These are phyloP conservation scores for Boletus rufocinnamomeus DNA, from an alignment of 768 basidiomycete species.

Conservation along the genomic window DNA sequence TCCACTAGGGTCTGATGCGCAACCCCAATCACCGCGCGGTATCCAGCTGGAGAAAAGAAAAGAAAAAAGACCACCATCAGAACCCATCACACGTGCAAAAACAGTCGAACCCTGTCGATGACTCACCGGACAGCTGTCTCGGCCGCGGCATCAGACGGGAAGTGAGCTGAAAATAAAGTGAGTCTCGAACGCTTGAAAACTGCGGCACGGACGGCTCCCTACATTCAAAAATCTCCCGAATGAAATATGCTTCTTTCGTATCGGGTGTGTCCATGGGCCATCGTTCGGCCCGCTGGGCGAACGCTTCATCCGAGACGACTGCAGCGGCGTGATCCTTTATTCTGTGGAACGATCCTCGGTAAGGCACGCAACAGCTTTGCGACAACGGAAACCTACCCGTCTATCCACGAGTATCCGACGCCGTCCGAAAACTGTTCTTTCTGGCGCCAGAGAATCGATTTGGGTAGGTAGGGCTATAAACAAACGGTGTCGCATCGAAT, in stretches of 20 bases:
- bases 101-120: slow-evolving; percentile 4
- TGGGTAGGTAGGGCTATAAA: slow-evolving; percentile 83
- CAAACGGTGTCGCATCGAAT: not conserved
- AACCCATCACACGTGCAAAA: slow-evolving; percentile 8
- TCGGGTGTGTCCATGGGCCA: slow-evolving; percentile 84
- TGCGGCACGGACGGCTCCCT: slow-evolving; percentile 6
- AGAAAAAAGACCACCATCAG: slow-evolving; percentile 17
- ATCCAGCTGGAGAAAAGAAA: slow-evolving; percentile 65
- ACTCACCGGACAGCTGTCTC: slow-evolving; percentile 86
- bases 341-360: slow-evolving; percentile 39
- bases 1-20: slow-evolving; percentile 91
- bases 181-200: slow-evolving; percentile 2
- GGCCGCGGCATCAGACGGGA: slow-evolving; percentile 85
- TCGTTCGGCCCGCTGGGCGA: slow-evolving; percentile 68
- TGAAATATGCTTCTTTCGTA: slow-evolving; percentile 95
- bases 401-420: slow-evolving; percentile 98
- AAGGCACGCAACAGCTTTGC: not conserved
- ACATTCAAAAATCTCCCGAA: slow-evolving; percentile 91
- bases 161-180: slow-evolving; percentile 53
- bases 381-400: slow-evolving; percentile 58
- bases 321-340: slow-evolving; percentile 86
- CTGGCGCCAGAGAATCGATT: slow-evolving; percentile 95
- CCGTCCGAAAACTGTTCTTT: slow-evolving; percentile 99
- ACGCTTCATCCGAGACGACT: slow-evolving; percentile 78
- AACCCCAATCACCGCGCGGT: slow-evolving; percentile 96